Evolutionary conservation across 2,329 filamentous ascomycete genomes (phyloP).

Genomic region (Hypoxylon sp.): DNA sequence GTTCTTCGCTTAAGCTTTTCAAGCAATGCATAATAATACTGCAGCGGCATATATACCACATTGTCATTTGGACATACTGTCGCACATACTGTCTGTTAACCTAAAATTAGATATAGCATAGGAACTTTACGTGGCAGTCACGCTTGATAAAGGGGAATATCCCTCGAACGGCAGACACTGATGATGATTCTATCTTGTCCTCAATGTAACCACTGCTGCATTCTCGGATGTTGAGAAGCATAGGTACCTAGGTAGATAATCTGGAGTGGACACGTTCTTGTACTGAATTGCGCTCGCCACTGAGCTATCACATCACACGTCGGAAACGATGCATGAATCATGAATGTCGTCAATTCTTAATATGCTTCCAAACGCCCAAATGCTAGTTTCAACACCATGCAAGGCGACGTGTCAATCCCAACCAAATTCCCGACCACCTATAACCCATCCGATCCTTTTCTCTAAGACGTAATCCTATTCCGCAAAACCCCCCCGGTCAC

Average conservation of each 20-base stretch:
- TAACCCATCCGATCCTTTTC: neutral
- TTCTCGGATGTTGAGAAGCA: too few species aligned
- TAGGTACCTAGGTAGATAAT: too few species aligned
- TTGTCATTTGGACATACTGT: neutral
- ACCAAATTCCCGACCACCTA: neutral
- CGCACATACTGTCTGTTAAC: neutral
- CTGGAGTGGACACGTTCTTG: neutral
- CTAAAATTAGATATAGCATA: neutral
- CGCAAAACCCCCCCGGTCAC: neutral
- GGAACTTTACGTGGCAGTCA: neutral
- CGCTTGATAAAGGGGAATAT: neutral
- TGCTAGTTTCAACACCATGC: neutral
- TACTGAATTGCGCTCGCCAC: neutral
- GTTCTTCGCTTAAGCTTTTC: neutral
- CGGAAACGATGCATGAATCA: neutral
- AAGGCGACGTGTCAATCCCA: neutral
- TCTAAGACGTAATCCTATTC: neutral
- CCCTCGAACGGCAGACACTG: neutral
- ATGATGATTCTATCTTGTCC: neutral
- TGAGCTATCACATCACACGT: neutral
- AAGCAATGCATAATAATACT: neutral
- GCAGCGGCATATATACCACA: slow-evolving; percentile 12
- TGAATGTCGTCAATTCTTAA: neutral
- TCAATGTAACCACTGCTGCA: neutral
- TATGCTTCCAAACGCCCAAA: neutral